Base-by-base conservation (phyloP, 148 eudicot genomes). In the Chenopodium quinoa region DNA sequence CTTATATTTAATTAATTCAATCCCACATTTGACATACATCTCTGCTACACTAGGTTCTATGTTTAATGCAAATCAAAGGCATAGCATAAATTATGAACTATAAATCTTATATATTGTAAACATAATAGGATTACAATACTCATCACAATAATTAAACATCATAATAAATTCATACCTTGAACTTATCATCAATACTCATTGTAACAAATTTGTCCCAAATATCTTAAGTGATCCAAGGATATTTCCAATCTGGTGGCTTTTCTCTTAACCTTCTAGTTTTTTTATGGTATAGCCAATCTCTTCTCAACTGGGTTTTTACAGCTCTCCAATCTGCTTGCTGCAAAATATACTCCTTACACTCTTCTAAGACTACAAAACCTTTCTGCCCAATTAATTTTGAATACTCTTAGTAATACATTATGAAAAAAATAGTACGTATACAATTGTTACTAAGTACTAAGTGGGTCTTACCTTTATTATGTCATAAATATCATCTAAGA, bases 281-380 rank as follows among this genome's bases (percentile, higher is more conserved):
- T n/a, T 63, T 63, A n/a, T 22, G 67, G n/a, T 20, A 63, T 25
- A 63, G 1, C 67, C 67, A 63, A 17, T n/a, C n/a, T 4, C 25
- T n/a, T 22, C 67, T 63, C 7, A 63, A n/a, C 10, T 12, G 7
- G 27, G 76, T 73, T 58, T 73, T 73, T 2, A 47, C 47, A n/a
- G 56, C 76, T 47, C 58, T 46, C 64, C 64, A 75, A 52, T 2
- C 64, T 52, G 64, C 77, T 75, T 32, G 77, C 4, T 27, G 25
- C 16, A 75, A 75, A 64, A 54, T 75, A n/a, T 32, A 52, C 14
- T 75, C 13, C 27, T 9, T 75, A 16, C 64, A 11, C 17, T 54
- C 29, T 23, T 22, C 37, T 14, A 22, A 14, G 4, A 74, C 34
- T 47, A 62, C 27, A 34, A 74, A 48, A 9, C 77, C 63, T 50